Conservation (phyloP, 1,284 basidiomycete species). For the Rhodotorula glutinis region DNA sequence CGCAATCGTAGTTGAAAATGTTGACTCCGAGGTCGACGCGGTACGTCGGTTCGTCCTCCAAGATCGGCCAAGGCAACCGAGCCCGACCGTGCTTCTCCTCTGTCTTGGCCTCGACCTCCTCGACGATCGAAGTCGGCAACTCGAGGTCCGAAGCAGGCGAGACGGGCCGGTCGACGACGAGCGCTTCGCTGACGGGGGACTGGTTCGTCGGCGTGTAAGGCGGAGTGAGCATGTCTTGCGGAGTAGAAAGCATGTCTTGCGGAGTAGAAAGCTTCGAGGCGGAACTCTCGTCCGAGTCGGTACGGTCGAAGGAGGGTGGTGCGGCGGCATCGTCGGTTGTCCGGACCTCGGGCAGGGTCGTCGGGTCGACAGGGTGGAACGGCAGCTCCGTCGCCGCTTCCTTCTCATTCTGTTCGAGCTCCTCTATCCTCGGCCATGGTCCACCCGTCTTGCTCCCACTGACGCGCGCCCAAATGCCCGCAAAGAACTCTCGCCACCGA, state of each 20-base stretch:
- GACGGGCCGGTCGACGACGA: neutral
- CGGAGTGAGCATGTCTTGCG: slow-evolving; percentile 10
- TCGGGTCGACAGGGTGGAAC: neutral
- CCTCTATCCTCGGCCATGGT: neutral
- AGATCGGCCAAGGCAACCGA: slow-evolving; percentile 19
- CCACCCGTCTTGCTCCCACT: neutral
- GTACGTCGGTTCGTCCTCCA: slow-evolving; percentile 29
- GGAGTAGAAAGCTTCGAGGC: neutral
- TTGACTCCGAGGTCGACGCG: slow-evolving; percentile 29
- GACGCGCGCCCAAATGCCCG: slow-evolving; percentile 2
- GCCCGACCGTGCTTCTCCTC: neutral
- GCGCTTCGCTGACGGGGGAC: neutral
- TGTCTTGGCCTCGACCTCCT: neutral
- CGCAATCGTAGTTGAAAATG: slow-evolving; percentile 46
- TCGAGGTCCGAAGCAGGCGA: neutral
- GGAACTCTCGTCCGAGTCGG: no score
- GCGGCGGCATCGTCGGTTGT: no score
- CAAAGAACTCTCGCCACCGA: neutral
- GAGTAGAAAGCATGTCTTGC: slow-evolving; percentile 4
- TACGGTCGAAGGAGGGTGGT: no score
- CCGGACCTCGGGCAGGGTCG: neutral
- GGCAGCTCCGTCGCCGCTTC: no score
- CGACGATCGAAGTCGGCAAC: neutral
- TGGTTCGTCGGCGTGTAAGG: slow-evolving; percentile 11
- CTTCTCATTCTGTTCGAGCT: neutral